phyloP scores from a whole-genome alignment of 2,329 filamentous ascomycete genomes.

The Apiospora sp. region DNA sequence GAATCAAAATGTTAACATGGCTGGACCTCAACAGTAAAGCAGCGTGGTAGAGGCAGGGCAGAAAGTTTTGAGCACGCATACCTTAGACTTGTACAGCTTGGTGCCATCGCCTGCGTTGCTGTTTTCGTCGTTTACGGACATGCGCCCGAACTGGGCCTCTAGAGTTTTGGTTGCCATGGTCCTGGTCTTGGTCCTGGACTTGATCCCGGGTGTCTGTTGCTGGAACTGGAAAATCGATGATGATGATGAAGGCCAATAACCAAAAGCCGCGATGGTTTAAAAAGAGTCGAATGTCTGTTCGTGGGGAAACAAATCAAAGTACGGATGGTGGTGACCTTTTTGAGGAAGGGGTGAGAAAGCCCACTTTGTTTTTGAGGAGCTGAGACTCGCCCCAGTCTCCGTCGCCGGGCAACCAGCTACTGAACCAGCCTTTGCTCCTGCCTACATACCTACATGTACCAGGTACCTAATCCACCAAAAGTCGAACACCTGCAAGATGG shows the following conservation, averaged over 20 bases:
- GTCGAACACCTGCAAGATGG: too few species aligned
- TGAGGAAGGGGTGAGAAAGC: neutral
- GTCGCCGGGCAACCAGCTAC: neutral
- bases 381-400: neutral
- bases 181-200: neutral
- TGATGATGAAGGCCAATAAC: neutral
- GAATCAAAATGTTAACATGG: neutral
- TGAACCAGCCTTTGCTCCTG: neutral
- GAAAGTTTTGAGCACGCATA: conserved; percentile 54
- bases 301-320: conserved; percentile 1
- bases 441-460: too few species aligned
- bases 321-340: neutral
- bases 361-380: conserved; percentile 15
- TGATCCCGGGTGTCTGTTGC: neutral
- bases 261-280: neutral
- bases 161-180: conserved; percentile 78
- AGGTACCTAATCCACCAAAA: neutral
- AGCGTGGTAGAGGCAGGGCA: conserved; percentile 48
- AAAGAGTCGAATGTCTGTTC: conserved; percentile 8
- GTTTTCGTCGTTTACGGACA: conserved; percentile 91
- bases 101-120: conserved; percentile 54
- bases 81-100: conserved; percentile 71
- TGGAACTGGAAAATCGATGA: conserved; percentile 8
- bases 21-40: conserved; percentile 34
- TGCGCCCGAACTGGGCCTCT: conserved; percentile 87